These are phyloP conservation scores for Hypocrella siamensis DNA, from an alignment of 2,329 filamentous ascomycete species.

Conservation along the genomic window DNA sequence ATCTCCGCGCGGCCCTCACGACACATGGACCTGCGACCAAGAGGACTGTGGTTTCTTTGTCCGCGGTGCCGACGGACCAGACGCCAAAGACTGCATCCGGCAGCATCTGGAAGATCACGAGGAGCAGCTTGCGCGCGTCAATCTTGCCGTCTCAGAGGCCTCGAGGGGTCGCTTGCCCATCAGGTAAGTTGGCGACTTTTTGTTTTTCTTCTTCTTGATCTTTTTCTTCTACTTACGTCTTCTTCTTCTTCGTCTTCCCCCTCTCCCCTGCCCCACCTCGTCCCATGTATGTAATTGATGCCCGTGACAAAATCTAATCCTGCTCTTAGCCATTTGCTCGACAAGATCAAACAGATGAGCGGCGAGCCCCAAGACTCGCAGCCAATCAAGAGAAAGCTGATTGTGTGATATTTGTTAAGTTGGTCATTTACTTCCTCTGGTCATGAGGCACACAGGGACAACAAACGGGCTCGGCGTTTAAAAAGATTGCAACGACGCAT, in stretches of 20 bases:
- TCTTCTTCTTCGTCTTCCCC: no score
- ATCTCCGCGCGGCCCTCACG: constrained; percentile 36
- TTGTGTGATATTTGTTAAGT: constrained; percentile 15
- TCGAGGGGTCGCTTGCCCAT: constrained; percentile 37
- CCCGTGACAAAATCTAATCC: constrained; percentile 15
- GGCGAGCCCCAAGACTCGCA: constrained; percentile 9
- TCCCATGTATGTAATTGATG: no score
- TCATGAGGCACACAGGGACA: no score
- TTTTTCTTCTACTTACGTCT: constrained; percentile 10
- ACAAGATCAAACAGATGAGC: constrained; percentile 33
- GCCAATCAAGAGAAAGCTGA: constrained; percentile 29
- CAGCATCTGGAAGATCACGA: constrained; percentile 47
- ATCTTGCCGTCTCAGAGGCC: constrained; percentile 41
- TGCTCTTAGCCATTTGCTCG: constrained; percentile 33
- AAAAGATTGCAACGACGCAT: no score
- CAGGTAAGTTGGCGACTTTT: constrained; percentile 33
- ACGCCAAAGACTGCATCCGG: constrained; percentile 39
- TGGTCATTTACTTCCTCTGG: no score
- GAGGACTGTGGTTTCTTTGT: constrained; percentile 49
- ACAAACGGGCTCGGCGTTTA: no score
- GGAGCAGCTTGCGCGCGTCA: constrained; percentile 31
- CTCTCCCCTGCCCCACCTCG: no score
- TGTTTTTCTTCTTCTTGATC: constrained; percentile 17
- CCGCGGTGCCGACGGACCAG: constrained; percentile 40
- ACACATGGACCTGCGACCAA: constrained; percentile 51